phyloP scores from a whole-genome alignment of 176 grass and related monocot species.

The Elaeis guineensis region DNA sequence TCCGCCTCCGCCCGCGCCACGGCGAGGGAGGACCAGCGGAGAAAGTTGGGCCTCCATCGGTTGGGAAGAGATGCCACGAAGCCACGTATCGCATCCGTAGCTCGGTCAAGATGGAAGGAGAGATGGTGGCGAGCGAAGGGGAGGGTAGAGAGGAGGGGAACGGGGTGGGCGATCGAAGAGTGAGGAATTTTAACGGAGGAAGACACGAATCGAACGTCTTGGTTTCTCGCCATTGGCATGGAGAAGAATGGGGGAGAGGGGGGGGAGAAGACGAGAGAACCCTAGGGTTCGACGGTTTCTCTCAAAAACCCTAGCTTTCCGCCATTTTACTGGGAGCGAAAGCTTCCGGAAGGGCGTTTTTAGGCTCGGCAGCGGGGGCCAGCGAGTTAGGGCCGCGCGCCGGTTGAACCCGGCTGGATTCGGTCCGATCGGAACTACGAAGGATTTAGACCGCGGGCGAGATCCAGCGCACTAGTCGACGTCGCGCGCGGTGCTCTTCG shows the following conservation, averaged over 20 bases:
- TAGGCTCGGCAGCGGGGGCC: neutral
- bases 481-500: too few relatives aligned
- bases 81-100: slow-evolving; percentile 3
- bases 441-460: too few relatives aligned
- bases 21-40: neutral
- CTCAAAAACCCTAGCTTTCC: too few relatives aligned
- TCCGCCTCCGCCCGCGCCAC: slow-evolving; percentile 7
- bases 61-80: slow-evolving; percentile 1
- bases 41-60: neutral
- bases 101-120: slow-evolving; percentile 30
- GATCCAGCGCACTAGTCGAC: too few relatives aligned
- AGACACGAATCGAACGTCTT: slow-evolving; percentile 8
- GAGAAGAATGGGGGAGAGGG: slow-evolving; percentile 5
- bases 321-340: neutral
- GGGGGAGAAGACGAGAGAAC: neutral
- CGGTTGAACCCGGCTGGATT: too few relatives aligned
- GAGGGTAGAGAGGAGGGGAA: slow-evolving; percentile 36
- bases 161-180: neutral
- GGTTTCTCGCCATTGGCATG: slow-evolving; percentile 17
- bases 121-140: slow-evolving; percentile 68
- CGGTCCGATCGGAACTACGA: too few relatives aligned
- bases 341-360: neutral
- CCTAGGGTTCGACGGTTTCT: too few relatives aligned
- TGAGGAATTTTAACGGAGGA: slow-evolving; percentile 21
- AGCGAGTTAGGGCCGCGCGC: too few relatives aligned